phyloP scores from a whole-genome alignment of 306 rosid genomes.

The Malus orientalis region DNA sequence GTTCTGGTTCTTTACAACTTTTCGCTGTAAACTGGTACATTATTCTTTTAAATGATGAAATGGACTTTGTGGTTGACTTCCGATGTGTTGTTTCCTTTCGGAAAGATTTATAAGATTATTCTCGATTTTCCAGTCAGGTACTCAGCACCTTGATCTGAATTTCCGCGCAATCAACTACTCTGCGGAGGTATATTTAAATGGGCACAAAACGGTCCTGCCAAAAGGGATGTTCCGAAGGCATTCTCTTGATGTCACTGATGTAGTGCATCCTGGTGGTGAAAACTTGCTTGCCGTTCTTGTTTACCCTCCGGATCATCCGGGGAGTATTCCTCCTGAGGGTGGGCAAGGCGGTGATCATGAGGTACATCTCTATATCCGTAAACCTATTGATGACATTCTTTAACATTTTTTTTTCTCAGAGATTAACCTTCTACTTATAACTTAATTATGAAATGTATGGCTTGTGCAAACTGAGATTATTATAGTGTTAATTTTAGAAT shows the following conservation, averaged over 20 bases:
- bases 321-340: constrained; percentile 64
- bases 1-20: constrained; percentile 82
- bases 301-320: constrained; percentile 96
- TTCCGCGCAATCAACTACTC: constrained; percentile 88
- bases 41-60: not conserved
- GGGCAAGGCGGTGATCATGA: constrained; percentile 99
- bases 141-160: constrained; percentile 70
- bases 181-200: constrained; percentile 78
- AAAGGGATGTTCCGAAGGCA: constrained; percentile 96
- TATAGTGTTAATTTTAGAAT: not conserved
- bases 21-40: constrained; percentile 62
- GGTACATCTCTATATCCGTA: constrained; percentile 29
- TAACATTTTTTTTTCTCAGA: not conserved
- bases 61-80: not conserved
- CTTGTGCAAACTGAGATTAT: not conserved
- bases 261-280: constrained; percentile 55
- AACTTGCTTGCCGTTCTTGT: constrained; percentile 92
- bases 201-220: constrained; percentile 56
- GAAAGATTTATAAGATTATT: constrained; percentile 14
- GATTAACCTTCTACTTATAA: not conserved
- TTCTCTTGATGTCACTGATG: constrained; percentile 69
- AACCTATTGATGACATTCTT: constrained; percentile 1
- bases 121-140: constrained; percentile 42
- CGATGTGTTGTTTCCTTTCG: not conserved
- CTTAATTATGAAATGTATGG: not conserved